phyloP scores from a whole-genome alignment of 495 filamentous ascomycete genomes.

The Xylaria grammica region DNA sequence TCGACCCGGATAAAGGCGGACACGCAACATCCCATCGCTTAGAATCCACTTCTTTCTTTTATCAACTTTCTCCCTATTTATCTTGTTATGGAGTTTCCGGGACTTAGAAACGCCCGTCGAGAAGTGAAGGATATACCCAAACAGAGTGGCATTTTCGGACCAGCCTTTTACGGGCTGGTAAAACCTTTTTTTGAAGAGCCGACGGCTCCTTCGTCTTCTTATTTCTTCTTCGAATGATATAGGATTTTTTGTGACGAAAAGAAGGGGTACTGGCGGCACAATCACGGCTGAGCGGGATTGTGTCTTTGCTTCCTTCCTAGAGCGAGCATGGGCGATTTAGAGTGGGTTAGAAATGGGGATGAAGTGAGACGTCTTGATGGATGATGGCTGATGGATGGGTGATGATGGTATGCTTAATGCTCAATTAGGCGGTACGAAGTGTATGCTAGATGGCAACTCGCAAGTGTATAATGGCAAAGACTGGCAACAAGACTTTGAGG shows the following conservation, averaged over 20 bases:
- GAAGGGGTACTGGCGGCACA: not conserved
- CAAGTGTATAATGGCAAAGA: slow-evolving; percentile 8
- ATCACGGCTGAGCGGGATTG: not conserved
- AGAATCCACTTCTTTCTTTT: slow-evolving; percentile 8
- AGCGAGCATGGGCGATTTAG: not conserved
- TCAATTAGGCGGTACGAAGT: not conserved
- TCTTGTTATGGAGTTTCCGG: slow-evolving; percentile 22
- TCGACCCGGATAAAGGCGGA: not conserved
- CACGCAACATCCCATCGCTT: slow-evolving; percentile 7
- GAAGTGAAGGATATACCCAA: slow-evolving; percentile 25
- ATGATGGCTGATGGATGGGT: slow-evolving; percentile 1
- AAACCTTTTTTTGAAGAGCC: not conserved
- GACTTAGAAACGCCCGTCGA: slow-evolving; percentile 15
- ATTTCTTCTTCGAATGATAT: slow-evolving; percentile 1
- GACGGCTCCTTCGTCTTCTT: not conserved
- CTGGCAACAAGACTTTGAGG: not conserved
- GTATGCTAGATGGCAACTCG: not conserved
- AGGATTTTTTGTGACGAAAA: not conserved
- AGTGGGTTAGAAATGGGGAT: not conserved
- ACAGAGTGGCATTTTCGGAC: slow-evolving; percentile 16
- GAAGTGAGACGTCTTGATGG: not conserved
- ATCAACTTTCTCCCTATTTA: not conserved
- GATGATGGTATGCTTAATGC: slow-evolving; percentile 3
- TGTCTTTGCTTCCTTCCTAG: not conserved
- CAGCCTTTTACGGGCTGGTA: slow-evolving; percentile 3